Base-by-base conservation (phyloP, 2,329 filamentous ascomycete species). In the Sporothrix curviconia region DNA sequence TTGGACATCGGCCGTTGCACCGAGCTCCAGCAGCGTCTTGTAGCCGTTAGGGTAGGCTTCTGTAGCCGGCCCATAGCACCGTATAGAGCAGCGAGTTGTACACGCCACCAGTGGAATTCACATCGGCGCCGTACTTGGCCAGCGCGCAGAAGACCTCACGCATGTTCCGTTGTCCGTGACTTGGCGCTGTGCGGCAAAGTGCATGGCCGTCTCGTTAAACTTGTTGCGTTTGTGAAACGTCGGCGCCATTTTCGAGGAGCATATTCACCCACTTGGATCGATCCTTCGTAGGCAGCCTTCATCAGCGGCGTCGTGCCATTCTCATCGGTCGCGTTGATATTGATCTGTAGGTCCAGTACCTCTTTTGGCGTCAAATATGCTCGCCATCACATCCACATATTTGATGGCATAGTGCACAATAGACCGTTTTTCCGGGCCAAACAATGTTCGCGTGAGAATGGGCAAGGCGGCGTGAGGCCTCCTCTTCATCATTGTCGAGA, bases 1-100 rank as follows among this genome's bases (percentile, higher is more conserved):
- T 9, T 37, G 15, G 1, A 40, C 5, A 14, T 50, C 46, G 1
- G 43, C 42, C 34, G 49, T 43, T 19, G 59, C 60, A 1, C 58
- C 57, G 30, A 46, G 34, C 30, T 60, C 55, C 17, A 64, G 15
- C 2, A 62, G 58, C 47, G 37, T 36, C 40, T 28, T 11, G 28
- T 40, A n/a, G 17, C 19, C 7, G 7, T 19, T 7, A 24, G 7
- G 3, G 7, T 3, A 2, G n/a, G n/a, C n/a, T 2, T 46, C 12
- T 2, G 3, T 6, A n/a, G 43, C 24, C 7, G 25, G 4, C 4
- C 37, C 42, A 58, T 22, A 58, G 36, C 7, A 56, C 58, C n/a
- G 57, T 54, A 28, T 62, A 55, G 2, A 61, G 47, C 8, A 60
- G 58, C 15, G 50, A 55, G 15, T 58, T 52, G 50, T 54, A 17